Evolutionary conservation across 192 early-diverging fungal species (phyloP), one percentile per base, ranked within the genome.

Genomic region (Phycomyces nitens): DNA sequence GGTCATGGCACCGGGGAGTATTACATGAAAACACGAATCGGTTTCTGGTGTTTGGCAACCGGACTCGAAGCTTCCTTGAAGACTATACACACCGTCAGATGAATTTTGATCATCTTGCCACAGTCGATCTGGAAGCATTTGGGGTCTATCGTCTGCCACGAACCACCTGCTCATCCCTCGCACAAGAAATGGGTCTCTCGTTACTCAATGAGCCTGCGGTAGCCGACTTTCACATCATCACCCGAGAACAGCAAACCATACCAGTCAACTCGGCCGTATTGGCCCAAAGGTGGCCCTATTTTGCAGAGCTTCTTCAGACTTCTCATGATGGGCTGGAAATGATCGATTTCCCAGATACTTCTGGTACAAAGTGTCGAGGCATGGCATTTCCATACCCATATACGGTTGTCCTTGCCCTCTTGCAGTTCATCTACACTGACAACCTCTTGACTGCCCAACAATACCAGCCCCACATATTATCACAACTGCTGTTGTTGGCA

Each of bases 1-100:
- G 89, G 1, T 86, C 86, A 40, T 91, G 89, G 89, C 89, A 91
- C 72, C 75, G 85, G 56, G 86, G 84, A 16, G 58, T 89, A 0
- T 66, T 91, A 18, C 71, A 84, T 26, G 77, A 81, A 29, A 73
- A 79, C 57, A 73, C 78, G 18, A 87, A 89, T 42, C 77, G 80
- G 21, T 80, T 85, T 58, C 66, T 87, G 23, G 77, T 89, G 10
- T 91, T 91, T 75, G 89, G 89, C 14, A 80, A 91, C 65, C 80
- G 72, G 42, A 63, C 71, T 2, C 80, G 89, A 24, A 80, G 78
- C 64, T 69, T 89, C n/a, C 77, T 82, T 12, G 84, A 89, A 56
- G 89, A 91, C 58, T 91, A 91, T 63, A 84, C 88, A 68, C 81
- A 87, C 49, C 82, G 89, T 34, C 86, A 88, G 42, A 80, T 88